phyloP scores from a whole-genome alignment of 345 rosid genomes.

The Hibiscus mutabilis region DNA sequence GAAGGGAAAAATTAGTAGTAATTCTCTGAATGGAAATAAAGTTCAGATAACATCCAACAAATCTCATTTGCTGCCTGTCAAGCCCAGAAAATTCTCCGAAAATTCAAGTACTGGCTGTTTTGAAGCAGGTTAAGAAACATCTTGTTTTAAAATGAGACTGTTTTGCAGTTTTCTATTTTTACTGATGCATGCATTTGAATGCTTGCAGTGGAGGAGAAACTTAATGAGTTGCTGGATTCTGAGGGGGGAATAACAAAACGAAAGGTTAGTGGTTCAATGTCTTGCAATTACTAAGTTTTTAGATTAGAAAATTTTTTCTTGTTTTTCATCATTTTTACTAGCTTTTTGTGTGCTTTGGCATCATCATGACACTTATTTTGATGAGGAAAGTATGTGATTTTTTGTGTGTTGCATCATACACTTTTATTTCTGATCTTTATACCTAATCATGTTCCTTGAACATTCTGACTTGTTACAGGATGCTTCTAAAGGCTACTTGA shows the following conservation, averaged over 20 bases:
- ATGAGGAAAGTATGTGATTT: neutral
- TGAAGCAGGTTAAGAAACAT: conserved; percentile 60
- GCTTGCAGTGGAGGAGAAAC: conserved; percentile 89
- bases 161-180: neutral
- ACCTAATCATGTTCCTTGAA: conserved; percentile 12
- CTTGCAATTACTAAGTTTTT: conserved; percentile 3
- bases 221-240: conserved; percentile 86
- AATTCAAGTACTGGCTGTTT: conserved; percentile 58
- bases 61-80: conserved; percentile 40
- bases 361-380: neutral
- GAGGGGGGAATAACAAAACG: conserved; percentile 87
- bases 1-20: conserved; percentile 43
- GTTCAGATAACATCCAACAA: conserved; percentile 42
- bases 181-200: conserved; percentile 5
- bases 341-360: neutral
- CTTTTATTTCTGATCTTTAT: neutral
- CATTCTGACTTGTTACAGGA: conserved; percentile 50
- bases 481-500: conserved; percentile 83
- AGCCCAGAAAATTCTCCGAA: conserved; percentile 54
- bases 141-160: neutral
- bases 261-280: conserved; percentile 31
- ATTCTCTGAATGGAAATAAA: conserved; percentile 39
- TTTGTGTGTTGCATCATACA: conserved; percentile 9
- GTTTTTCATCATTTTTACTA: neutral
- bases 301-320: neutral